Base-by-base conservation (phyloP, 2,329 filamentous ascomycete genomes). In the Hymenoscyphus albidus region DNA sequence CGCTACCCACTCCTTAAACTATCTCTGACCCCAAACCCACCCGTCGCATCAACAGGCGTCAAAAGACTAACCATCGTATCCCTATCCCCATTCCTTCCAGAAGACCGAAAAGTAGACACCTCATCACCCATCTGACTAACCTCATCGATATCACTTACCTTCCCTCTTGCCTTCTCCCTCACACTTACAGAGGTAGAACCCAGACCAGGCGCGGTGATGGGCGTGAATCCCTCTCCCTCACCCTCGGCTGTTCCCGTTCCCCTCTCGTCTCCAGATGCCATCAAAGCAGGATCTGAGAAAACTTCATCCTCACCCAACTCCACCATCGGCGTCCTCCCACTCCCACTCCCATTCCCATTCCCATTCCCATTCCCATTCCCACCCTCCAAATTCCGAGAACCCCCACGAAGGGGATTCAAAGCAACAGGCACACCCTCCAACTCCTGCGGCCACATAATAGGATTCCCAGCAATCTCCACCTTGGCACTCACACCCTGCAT, bases 361-460 rank as follows among this genome's bases (percentile, higher is more conserved):
- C n/a, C n/a, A n/a, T n/a, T n/a, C n/a, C n/a, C n/a, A n/a, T n/a
- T n/a, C n/a, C n/a, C n/a, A n/a, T n/a, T n/a, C n/a, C n/a, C n/a
- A n/a, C n/a, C n/a, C n/a, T n/a, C n/a, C n/a, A n/a, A n/a, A n/a
- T n/a, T n/a, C n/a, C n/a, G n/a, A n/a, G n/a, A n/a, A n/a, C n/a
- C n/a, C n/a, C n/a, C n/a, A n/a, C n/a, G n/a, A n/a, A n/a, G n/a
- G n/a, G n/a, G n/a, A n/a, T n/a, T n/a, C n/a, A n/a, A n/a, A n/a
- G n/a, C n/a, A n/a, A 40, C 32, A 32, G 58, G 58, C 31, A 58
- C 51, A 18, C 67, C 70, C 54, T 68, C 65, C n/a, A 72, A 32
- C 48, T 71, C 70, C 54, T 72, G 70, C 18, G 70, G 70, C 58
- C 67, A 61, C 70, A 72, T 72, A 40, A 72, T 68, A n/a, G 70